Conservation (phyloP, 148 eudicot genomes). For the Gaultheria prostrata region DNA sequence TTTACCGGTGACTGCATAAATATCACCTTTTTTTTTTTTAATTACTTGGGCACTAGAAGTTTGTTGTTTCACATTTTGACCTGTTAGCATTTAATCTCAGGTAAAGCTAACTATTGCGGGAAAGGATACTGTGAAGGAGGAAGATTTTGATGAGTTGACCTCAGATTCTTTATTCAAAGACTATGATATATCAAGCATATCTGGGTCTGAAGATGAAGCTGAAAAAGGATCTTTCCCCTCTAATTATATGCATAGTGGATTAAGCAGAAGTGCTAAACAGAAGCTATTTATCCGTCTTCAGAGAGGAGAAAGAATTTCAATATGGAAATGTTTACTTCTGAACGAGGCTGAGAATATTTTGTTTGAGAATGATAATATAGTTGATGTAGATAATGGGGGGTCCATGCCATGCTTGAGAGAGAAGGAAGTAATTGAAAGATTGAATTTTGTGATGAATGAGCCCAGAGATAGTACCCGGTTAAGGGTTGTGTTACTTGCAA, state of each 20-base stretch:
- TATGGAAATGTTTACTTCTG: constrained; percentile 72
- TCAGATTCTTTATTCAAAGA: constrained; percentile 58
- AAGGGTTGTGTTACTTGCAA: constrained; percentile 79
- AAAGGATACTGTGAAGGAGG: constrained; percentile 66
- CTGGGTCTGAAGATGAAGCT: constrained; percentile 89
- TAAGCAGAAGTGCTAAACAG: constrained; percentile 30
- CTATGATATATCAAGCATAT: constrained; percentile 83
- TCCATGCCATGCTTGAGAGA: constrained; percentile 34
- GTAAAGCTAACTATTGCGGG: constrained; percentile 83
- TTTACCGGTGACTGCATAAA: not conserved
- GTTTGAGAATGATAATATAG: constrained; percentile 47
- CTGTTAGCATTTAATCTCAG: constrained; percentile 37
- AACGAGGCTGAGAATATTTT: constrained; percentile 53
- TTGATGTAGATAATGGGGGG: constrained; percentile 28
- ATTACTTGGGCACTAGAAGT: not conserved
- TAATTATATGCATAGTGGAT: constrained; percentile 31
- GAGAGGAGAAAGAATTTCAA: constrained; percentile 64
- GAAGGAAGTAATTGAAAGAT: constrained; percentile 52
- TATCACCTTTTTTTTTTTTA: not conserved
- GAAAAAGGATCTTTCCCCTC: constrained; percentile 36
- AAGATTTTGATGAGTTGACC: constrained; percentile 71
- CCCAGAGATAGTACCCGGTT: constrained; percentile 58
- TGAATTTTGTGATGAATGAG: constrained; percentile 50
- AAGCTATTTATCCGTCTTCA: constrained; percentile 59
- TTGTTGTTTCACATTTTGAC: constrained; percentile 3